Evolutionary conservation across 225 moss, liverwort and hornwort genomes (phyloP).

Genomic region (Physcomitrium patens): DNA sequence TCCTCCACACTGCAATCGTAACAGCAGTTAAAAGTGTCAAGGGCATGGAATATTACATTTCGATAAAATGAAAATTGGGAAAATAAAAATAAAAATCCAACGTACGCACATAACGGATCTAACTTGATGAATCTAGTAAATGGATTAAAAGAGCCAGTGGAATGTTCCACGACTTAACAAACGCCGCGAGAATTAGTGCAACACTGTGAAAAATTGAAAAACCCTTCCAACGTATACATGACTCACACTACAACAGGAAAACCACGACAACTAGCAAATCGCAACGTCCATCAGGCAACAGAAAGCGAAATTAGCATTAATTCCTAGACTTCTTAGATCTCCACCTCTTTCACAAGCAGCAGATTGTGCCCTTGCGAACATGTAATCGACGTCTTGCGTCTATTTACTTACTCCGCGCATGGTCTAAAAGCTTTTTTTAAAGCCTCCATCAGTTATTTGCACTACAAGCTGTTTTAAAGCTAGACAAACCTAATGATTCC

Average conservation of each 20-base stretch:
- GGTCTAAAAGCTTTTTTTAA: background rate
- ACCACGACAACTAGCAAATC: no score
- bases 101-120: background rate
- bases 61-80: background rate
- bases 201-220: background rate
- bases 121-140: background rate
- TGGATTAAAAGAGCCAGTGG: background rate
- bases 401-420: background rate
- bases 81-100: background rate
- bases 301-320: slow-evolving; percentile 5
- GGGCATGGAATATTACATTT: background rate
- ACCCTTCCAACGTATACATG: background rate
- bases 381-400: background rate
- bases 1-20: slow-evolving; percentile 20
- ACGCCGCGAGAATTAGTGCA: no score
- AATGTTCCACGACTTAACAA: background rate
- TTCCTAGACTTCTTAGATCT: background rate
- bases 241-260: no score
- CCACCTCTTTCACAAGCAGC: background rate
- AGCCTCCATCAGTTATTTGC: background rate
- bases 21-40: background rate
- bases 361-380: background rate
- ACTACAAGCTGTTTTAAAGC: background rate
- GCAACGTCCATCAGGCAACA: background rate
- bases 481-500: no score